Evolutionary conservation across 176 grass and related monocot genomes (phyloP).

Genomic region (Carex parvula): DNA sequence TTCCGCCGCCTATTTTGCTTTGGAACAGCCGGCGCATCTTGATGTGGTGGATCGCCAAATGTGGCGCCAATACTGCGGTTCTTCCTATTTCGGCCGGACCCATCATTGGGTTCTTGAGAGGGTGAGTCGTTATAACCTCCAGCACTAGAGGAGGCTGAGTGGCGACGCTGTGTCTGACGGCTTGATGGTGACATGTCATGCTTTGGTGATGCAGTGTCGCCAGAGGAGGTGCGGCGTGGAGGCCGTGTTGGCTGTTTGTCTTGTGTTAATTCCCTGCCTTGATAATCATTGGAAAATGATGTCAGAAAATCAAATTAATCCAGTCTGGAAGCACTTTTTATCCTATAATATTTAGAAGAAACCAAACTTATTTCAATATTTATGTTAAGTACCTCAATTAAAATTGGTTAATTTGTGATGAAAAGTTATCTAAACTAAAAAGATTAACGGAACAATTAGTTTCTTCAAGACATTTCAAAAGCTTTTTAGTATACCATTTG

Average conservation of each 20-base stretch:
- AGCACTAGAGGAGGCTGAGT: constrained; percentile 1
- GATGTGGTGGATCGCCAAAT: background rate
- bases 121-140: background rate
- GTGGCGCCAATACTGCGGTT: constrained; percentile 4
- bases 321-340: background rate
- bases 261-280: background rate
- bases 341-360: too few relatives aligned
- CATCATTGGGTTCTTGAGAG: background rate
- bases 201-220: constrained; percentile 13
- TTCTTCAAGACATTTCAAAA: background rate
- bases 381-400: background rate
- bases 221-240: constrained; percentile 30
- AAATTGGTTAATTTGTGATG: background rate
- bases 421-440: background rate
- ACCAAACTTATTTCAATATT: background rate
- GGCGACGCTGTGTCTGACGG: constrained; percentile 20
- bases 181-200: background rate
- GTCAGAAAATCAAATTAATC: background rate
- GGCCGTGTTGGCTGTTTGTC: constrained; percentile 13
- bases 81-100: constrained; percentile 10
- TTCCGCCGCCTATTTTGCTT: constrained; percentile 27
- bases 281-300: background rate
- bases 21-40: constrained; percentile 19
- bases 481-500: background rate
- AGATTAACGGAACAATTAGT: background rate